phyloP scores from a whole-genome alignment of 2,329 filamentous ascomycete species.

The Neofusicoccum cordaticola region DNA sequence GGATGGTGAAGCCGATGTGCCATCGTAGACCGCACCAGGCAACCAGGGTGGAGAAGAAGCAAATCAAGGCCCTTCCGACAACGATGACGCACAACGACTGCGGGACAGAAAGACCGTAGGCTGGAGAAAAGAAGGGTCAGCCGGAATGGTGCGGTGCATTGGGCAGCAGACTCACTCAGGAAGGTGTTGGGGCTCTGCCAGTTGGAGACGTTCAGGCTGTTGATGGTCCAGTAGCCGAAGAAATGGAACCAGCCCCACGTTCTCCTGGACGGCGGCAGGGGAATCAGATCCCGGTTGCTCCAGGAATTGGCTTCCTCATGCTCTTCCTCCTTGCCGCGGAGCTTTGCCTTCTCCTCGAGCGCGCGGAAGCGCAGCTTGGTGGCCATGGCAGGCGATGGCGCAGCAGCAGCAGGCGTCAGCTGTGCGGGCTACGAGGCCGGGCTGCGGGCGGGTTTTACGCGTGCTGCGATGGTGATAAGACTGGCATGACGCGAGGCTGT shows the following conservation, averaged over 20 bases:
- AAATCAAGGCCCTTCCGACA: constrained; percentile 43
- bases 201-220: constrained; percentile 42
- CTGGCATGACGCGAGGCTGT: too few relatives aligned
- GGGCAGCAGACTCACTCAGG: constrained; percentile 29
- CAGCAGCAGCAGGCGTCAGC: neutral
- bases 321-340: constrained; percentile 40
- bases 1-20: constrained; percentile 52
- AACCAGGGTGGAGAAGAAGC: constrained; percentile 44
- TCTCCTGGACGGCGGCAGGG: constrained; percentile 36
- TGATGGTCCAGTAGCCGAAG: constrained; percentile 43
- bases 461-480: neutral
- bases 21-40: constrained; percentile 50
- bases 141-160: too few relatives aligned
- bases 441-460: neutral
- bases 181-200: constrained; percentile 51
- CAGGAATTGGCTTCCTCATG: constrained; percentile 48
- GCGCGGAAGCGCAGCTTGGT: constrained; percentile 20
- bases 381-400: neutral
- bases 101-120: constrained; percentile 47
- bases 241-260: constrained; percentile 45
- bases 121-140: constrained; percentile 19
- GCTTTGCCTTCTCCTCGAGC: constrained; percentile 32
- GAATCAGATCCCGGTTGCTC: constrained; percentile 40
- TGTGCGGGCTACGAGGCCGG: neutral
- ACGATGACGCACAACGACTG: constrained; percentile 51